Conservation (phyloP, 768 basidiomycete species). For the Termitomyces eurrhizus region DNA sequence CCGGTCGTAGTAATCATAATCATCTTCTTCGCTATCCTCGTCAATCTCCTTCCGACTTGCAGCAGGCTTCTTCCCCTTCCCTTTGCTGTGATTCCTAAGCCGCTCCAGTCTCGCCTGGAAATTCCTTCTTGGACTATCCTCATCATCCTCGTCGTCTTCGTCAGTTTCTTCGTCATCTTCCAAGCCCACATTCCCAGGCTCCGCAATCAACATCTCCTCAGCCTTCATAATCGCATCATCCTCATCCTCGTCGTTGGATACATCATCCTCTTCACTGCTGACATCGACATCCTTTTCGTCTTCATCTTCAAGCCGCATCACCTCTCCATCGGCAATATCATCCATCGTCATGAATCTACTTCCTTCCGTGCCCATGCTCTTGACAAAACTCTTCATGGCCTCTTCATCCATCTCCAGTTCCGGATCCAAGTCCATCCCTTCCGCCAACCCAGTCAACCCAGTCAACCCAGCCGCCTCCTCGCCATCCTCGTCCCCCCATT, state of each 20-base stretch:
- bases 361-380: constrained; percentile 15
- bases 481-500: constrained; percentile 68
- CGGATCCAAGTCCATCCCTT: constrained; percentile 65
- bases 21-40: constrained; percentile 32
- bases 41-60: constrained; percentile 21
- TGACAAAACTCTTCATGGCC: constrained; percentile 44
- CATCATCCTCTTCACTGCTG: constrained; percentile 27
- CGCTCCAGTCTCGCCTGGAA: constrained; percentile 44
- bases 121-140: constrained; percentile 37
- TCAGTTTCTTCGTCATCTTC: constrained; percentile 32
- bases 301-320: constrained; percentile 53
- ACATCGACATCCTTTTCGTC: constrained; percentile 47
- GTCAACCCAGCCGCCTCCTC: constrained; percentile 33
- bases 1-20: constrained; percentile 21
- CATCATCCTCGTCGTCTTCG: constrained; percentile 32
- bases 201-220: constrained; percentile 47
- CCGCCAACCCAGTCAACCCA: constrained; percentile 35
- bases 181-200: constrained; percentile 21
- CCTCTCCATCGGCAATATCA: constrained; percentile 54
- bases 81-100: constrained; percentile 25
- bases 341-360: constrained; percentile 52
- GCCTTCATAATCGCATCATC: constrained; percentile 35
- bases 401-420: constrained; percentile 44
- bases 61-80: constrained; percentile 22
- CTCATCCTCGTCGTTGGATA: constrained; percentile 27